Conservation (phyloP, 495 filamentous ascomycete species). For the Penicillium goetzii region DNA sequence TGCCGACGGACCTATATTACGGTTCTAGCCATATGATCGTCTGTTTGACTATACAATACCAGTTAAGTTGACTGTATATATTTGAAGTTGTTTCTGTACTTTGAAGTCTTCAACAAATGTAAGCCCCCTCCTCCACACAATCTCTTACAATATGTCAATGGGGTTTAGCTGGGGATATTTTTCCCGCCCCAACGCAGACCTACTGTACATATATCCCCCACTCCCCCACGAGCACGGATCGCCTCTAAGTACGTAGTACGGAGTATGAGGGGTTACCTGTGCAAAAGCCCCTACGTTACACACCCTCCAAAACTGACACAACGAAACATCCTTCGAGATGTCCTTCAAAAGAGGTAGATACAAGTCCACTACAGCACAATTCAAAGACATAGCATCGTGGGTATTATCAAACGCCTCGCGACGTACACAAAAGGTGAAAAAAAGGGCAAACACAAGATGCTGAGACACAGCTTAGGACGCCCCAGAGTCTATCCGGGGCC, state of each 20-base stretch:
- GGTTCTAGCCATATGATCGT: too few species aligned
- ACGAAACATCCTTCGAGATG: background rate
- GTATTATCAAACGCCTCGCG: slow-evolving; percentile 37
- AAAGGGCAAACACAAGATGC: slow-evolving; percentile 31
- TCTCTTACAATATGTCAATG: background rate
- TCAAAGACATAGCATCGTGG: slow-evolving; percentile 32
- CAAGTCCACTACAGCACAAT: slow-evolving; percentile 4
- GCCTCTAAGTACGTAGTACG: background rate
- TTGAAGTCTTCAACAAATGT: too few species aligned
- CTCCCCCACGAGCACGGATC: background rate
- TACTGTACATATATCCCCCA: background rate
- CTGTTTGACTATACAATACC: too few species aligned
- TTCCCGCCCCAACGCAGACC: background rate
- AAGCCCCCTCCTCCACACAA: too few species aligned
- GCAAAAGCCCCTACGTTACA: too few species aligned
- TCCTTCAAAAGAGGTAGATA: background rate
- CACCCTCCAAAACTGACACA: background rate
- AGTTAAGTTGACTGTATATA: too few species aligned
- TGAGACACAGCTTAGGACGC: slow-evolving; percentile 54
- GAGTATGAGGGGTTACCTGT: too few species aligned
- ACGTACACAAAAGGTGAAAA: slow-evolving; percentile 16
- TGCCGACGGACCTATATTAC: too few species aligned
- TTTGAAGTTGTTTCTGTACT: too few species aligned
- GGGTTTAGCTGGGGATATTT: background rate
- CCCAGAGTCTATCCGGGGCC: slow-evolving; percentile 32